A percentile compares a stretch with the other conserved stretches of the same genome.
Evolutionary conservation across 2,329 filamentous ascomycete genomes (phyloP).

Genomic region (Xylariaceae sp.): DNA sequence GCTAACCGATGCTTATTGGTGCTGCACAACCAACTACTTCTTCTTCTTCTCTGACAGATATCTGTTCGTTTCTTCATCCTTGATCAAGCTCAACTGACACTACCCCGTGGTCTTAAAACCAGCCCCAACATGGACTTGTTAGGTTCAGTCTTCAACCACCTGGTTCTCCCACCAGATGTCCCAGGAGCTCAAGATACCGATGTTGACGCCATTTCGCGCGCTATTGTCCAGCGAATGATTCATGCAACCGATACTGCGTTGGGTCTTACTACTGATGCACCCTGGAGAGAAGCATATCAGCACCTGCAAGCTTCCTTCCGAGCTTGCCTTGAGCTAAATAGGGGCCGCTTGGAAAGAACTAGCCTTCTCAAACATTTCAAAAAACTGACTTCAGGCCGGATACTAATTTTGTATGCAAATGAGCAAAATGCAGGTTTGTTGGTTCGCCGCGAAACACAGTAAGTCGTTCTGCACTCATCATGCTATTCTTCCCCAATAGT

Average conservation of each 20-base stretch:
- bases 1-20: too few species aligned
- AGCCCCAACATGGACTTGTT: constrained; percentile 24
- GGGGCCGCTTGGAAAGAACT: constrained; percentile 30
- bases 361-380: constrained; percentile 26
- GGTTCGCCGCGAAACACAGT: constrained; percentile 31
- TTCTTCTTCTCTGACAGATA: too few species aligned
- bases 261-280: neutral
- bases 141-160: constrained; percentile 47
- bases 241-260: constrained; percentile 19
- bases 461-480: constrained; percentile 7
- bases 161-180: constrained; percentile 51
- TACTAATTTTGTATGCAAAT: constrained; percentile 35
- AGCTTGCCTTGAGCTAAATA: constrained; percentile 31
- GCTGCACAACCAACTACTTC: too few species aligned
- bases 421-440: constrained; percentile 40
- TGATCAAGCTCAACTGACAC: too few species aligned
- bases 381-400: constrained; percentile 13
- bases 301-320: constrained; percentile 25
- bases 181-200: constrained; percentile 45
- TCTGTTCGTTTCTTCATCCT: too few species aligned
- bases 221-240: constrained; percentile 40
- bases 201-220: constrained; percentile 37
- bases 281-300: constrained; percentile 30
- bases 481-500: neutral
- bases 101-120: too few species aligned